Evolutionary conservation across 2,329 filamentous ascomycete species (phyloP).

Genomic region (Fusarium heterosporum): DNA sequence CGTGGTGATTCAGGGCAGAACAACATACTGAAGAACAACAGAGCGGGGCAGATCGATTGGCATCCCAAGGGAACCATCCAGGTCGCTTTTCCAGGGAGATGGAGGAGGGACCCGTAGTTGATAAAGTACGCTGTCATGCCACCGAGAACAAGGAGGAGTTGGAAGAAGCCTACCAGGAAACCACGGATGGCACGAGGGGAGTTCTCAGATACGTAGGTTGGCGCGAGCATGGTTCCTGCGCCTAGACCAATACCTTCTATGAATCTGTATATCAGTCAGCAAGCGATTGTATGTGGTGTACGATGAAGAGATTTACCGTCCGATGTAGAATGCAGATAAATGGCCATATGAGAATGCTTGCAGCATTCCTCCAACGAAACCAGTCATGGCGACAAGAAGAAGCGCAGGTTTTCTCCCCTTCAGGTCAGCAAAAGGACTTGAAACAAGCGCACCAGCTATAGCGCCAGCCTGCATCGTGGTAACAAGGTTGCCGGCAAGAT

Average conservation of each 20-base stretch:
- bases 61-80: constrained; percentile 63
- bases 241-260: constrained; percentile 65
- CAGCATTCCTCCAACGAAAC: constrained; percentile 49
- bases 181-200: constrained; percentile 69
- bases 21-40: constrained; percentile 65
- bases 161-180: constrained; percentile 69
- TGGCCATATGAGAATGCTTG: constrained; percentile 50
- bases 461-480: constrained; percentile 48
- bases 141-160: constrained; percentile 66
- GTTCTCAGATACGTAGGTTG: constrained; percentile 71
- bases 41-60: constrained; percentile 65
- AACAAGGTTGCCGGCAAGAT: constrained; percentile 46
- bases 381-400: constrained; percentile 46
- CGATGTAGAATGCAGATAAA: constrained; percentile 47
- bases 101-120: constrained; percentile 62
- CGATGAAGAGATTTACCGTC: constrained; percentile 20
- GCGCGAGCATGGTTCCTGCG: constrained; percentile 67
- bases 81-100: constrained; percentile 46
- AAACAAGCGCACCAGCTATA: constrained; percentile 42
- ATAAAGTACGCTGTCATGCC: constrained; percentile 66
- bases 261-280: constrained; percentile 41
- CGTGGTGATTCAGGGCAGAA: constrained; percentile 69
- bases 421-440: constrained; percentile 45
- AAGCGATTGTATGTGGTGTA: accelerated
- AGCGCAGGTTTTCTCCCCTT: constrained; percentile 50